These are phyloP conservation scores for Scedosporium apiospermum DNA, from an alignment of 2,329 filamentous ascomycete genomes.

Conservation along the genomic window DNA sequence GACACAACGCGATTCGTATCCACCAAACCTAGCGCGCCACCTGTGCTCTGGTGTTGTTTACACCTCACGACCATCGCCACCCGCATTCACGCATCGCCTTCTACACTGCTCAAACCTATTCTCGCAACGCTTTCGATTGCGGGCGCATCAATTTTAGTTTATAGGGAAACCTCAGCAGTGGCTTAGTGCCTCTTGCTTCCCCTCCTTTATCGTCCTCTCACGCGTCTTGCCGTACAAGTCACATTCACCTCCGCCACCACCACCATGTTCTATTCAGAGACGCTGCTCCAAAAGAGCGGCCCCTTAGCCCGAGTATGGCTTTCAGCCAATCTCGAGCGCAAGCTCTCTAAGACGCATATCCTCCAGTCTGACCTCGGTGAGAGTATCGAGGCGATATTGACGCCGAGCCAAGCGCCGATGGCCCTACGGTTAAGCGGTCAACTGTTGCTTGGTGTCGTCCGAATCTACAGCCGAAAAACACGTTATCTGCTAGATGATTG, in stretches of 20 bases:
- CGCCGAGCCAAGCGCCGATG: conserved; percentile 86
- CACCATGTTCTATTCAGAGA: conserved; percentile 96
- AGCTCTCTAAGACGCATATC: conserved; percentile 94
- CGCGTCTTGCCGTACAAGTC: not conserved
- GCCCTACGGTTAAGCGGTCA: conserved; percentile 90
- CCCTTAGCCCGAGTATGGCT: conserved; percentile 96
- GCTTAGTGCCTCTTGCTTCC: conserved; percentile 6
- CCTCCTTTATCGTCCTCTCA: not conserved
- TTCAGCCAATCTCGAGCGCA: conserved; percentile 95
- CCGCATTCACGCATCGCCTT: conserved; percentile 2
- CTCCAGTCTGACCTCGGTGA: conserved; percentile 89
- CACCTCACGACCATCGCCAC: not conserved
- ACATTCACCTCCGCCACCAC: conserved; percentile 10
- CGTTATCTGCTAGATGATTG: conserved; percentile 95
- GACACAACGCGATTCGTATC: conserved; percentile 4
- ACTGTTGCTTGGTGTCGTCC: conserved; percentile 85
- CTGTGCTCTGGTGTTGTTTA: conserved; percentile 4
- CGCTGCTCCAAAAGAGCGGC: conserved; percentile 90
- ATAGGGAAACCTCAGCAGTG: conserved; percentile 1
- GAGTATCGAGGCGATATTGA: conserved; percentile 92
- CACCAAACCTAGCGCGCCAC: conserved; percentile 2
- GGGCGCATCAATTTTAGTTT: not conserved
- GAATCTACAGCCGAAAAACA: conserved; percentile 96
- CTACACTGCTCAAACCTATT: not conserved
- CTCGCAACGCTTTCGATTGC: not conserved